phyloP scores from a whole-genome alignment of 2,329 filamentous ascomycete species.

The Calonectria pseudoreteaudii region DNA sequence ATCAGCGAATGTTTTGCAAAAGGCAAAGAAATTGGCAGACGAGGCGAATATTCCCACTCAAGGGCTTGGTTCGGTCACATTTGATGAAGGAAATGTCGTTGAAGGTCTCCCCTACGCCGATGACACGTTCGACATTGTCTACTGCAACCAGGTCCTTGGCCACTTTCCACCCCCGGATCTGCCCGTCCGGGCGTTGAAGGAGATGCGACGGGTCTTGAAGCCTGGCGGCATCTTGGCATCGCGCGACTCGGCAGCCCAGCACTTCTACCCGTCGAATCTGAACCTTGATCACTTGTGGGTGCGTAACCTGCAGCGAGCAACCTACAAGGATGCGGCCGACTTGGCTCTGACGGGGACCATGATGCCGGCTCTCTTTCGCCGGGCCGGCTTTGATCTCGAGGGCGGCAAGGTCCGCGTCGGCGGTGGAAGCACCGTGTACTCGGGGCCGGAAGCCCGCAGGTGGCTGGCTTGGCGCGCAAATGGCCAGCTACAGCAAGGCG shows the following conservation, averaged over 20 bases:
- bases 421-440: neutral
- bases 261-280: slow-evolving; percentile 41
- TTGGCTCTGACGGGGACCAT: neutral
- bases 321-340: neutral
- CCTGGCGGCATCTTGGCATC: slow-evolving; percentile 54
- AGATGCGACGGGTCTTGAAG: slow-evolving; percentile 55
- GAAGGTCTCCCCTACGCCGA: slow-evolving; percentile 28
- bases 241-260: slow-evolving; percentile 38
- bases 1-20: neutral
- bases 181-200: slow-evolving; percentile 47
- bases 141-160: slow-evolving; percentile 39
- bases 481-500: slow-evolving; percentile 12
- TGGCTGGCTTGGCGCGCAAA: slow-evolving; percentile 6
- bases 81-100: neutral
- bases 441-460: slow-evolving; percentile 10
- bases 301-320: neutral
- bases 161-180: slow-evolving; percentile 47
- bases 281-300: slow-evolving; percentile 29
- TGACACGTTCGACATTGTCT: slow-evolving; percentile 9
- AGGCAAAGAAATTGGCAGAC: neutral
- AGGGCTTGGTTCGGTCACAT: slow-evolving; percentile 5
- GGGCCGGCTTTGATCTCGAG: neutral
- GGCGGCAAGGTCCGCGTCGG: slow-evolving; percentile 8
- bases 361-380: slow-evolving; percentile 9
- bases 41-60: neutral